A percentile compares a stretch with the other conserved stretches of the same genome.
Conservation (phyloP, 176 grass and related monocot species). For the Hordeum marinum region DNA sequence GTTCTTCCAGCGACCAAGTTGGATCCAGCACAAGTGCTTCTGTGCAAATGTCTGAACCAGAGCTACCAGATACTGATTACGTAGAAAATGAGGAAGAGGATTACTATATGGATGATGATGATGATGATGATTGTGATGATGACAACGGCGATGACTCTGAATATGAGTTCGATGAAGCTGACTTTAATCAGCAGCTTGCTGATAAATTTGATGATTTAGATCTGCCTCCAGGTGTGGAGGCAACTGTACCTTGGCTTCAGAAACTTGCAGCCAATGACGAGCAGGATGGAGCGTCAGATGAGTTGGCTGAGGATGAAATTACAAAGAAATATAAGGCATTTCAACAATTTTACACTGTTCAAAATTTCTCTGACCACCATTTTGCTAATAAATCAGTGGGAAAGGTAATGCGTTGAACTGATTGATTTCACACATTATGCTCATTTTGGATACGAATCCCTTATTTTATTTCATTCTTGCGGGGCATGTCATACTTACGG, state of each 20-base stretch:
- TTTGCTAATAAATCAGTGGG: slow-evolving; percentile 20
- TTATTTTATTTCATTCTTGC: background rate
- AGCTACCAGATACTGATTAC: slow-evolving; percentile 10
- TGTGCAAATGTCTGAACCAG: slow-evolving; percentile 22
- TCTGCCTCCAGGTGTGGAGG: slow-evolving; percentile 81
- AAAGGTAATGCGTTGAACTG: slow-evolving; percentile 40
- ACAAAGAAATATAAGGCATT: slow-evolving; percentile 53
- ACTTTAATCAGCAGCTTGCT: slow-evolving; percentile 53
- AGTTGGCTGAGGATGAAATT: slow-evolving; percentile 51
- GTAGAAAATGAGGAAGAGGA: slow-evolving; percentile 48
- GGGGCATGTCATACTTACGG: background rate
- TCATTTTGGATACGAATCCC: slow-evolving; percentile 1
- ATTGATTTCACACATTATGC: slow-evolving; percentile 1
- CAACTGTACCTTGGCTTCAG: slow-evolving; percentile 56
- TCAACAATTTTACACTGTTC: slow-evolving; percentile 72
- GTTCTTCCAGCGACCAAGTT: slow-evolving; percentile 32
- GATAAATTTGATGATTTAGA: slow-evolving; percentile 80
- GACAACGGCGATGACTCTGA: slow-evolving; percentile 34
- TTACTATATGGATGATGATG: slow-evolving; percentile 42
- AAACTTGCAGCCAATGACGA: slow-evolving; percentile 24
- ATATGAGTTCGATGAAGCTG: slow-evolving; percentile 43
- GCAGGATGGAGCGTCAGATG: background rate
- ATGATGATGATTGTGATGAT: slow-evolving; percentile 29
- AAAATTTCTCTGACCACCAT: slow-evolving; percentile 73
- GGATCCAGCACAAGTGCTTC: slow-evolving; percentile 31